Evolutionary conservation across 2,329 filamentous ascomycete genomes (phyloP).

Genomic region (Hyphodiscus sp.): DNA sequence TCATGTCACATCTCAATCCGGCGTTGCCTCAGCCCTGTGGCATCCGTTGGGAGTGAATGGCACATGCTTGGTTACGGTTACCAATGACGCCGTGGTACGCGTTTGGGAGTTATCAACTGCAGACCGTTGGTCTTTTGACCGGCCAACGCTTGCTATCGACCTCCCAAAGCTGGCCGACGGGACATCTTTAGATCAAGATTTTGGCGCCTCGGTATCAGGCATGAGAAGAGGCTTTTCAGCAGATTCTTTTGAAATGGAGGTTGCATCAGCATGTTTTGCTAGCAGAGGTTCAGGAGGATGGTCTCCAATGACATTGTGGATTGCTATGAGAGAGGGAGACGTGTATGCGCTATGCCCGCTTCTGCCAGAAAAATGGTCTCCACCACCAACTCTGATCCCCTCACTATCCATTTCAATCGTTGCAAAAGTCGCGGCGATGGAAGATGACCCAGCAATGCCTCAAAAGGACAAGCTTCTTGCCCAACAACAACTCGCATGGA

Average conservation of each 20-base stretch:
- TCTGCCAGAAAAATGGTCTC: constrained; percentile 79
- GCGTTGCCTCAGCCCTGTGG: constrained; percentile 79
- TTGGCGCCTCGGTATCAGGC: constrained; percentile 66
- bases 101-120: constrained; percentile 84
- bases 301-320: constrained; percentile 94
- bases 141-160: constrained; percentile 77
- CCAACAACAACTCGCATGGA: constrained; percentile 62
- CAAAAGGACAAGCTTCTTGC: constrained; percentile 49
- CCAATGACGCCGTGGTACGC: constrained; percentile 78
- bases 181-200: constrained; percentile 73
- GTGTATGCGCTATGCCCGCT: constrained; percentile 90
- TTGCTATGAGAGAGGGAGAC: constrained; percentile 91
- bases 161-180: constrained; percentile 84
- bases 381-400: constrained; percentile 68
- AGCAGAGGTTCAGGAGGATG: constrained; percentile 67
- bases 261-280: constrained; percentile 79
- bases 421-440: constrained; percentile 58
- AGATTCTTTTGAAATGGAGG: constrained; percentile 88
- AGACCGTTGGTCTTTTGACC: constrained; percentile 81
- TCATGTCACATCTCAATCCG: constrained; percentile 79
- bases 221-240: constrained; percentile 80
- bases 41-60: constrained; percentile 83
- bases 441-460: constrained; percentile 51
- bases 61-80: constrained; percentile 79
- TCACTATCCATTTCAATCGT: constrained; percentile 79